Base-by-base conservation (phyloP, 306 rosid species). In the Prunus padus region DNA sequence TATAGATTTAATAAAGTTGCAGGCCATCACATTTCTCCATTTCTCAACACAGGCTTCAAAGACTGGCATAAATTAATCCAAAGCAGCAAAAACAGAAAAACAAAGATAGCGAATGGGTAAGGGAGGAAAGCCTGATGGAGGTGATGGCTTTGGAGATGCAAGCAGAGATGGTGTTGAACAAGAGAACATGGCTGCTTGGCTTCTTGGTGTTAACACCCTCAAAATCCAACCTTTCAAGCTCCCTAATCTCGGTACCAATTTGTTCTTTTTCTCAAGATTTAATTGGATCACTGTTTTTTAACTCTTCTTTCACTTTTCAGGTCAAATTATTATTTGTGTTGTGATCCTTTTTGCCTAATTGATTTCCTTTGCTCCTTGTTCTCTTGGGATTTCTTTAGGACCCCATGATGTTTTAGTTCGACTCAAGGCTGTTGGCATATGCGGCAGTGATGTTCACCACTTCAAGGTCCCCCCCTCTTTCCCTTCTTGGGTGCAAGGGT, bases 151-250 rank as follows among this genome's bases (percentile, higher is more conserved):
- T 55, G 61, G 28, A 12, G 61, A 55, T n/a, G 26, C 28, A 55
- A 20, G 13, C 23, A 55, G 6, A 1, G 33, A 26, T 11, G 64
- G 16, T 25, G 91, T 55, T 18, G 82, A 78, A 64, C 79, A 77
- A 79, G 79, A 84, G 72, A 90, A 90, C 67, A 86, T 86, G 92
- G 96, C 92, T 71, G 92, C 88, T 80, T 90, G 96, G 96, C 90
- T 90, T 69, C 55, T 90, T 75, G 84, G 74, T 11, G 28, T 90
- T 14, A 77, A 84, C 81, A 73, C 56, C 49, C 90, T 90, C 69
- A 86, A 85, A 78, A 90, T 90, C 80, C 92, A 86, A 49, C 92
- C 96, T 61, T 90, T 80, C 76, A 76, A 66, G 22, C 96, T 90
- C 76, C 92, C 91, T 22, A 2, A 75, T 49, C 87, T 85, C 14